Conservation (phyloP, 2,329 filamentous ascomycete genomes). For the Hypoxylon sp. region DNA sequence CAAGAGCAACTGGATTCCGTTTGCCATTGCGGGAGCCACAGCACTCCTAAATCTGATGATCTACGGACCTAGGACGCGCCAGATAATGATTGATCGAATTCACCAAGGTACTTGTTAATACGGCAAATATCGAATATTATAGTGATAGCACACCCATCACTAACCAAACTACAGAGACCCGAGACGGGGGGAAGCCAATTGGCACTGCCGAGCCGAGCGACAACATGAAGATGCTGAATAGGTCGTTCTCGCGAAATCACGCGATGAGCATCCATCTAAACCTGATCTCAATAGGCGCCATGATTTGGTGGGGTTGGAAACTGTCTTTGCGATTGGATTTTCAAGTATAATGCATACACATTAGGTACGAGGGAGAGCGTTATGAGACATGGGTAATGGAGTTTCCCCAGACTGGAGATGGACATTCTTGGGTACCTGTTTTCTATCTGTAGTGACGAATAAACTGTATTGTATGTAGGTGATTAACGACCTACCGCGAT, state of each 20-base stretch:
- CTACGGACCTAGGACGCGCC: slow-evolving; percentile 57
- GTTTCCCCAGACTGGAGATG: background rate
- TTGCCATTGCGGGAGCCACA: slow-evolving; percentile 53
- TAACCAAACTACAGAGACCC: slow-evolving; percentile 38
- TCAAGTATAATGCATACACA: slow-evolving; percentile 7
- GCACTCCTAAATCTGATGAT: slow-evolving; percentile 55
- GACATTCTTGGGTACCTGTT: background rate
- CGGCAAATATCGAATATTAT: background rate
- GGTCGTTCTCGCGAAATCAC: slow-evolving; percentile 55
- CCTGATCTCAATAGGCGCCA: slow-evolving; percentile 54
- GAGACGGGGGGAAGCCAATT: slow-evolving; percentile 37
- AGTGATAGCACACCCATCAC: background rate
- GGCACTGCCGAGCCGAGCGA: slow-evolving; percentile 33
- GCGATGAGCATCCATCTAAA: slow-evolving; percentile 62
- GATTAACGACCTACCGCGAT: background rate
- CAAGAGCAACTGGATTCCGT: slow-evolving; percentile 55
- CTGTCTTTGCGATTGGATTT: slow-evolving; percentile 48
- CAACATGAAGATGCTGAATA: slow-evolving; percentile 52
- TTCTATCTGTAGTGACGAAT: background rate
- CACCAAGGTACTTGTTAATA: slow-evolving; percentile 51
- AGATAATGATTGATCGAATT: slow-evolving; percentile 53
- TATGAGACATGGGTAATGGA: background rate
- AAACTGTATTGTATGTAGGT: background rate
- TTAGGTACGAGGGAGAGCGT: background rate
- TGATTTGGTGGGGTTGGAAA: slow-evolving; percentile 53